A percentile compares a stretch with the other conserved stretches of the same genome.
These are phyloP conservation scores for Arabidopsis hybrid DNA, from an alignment of 441 rosid genomes.

Conservation along the genomic window DNA sequence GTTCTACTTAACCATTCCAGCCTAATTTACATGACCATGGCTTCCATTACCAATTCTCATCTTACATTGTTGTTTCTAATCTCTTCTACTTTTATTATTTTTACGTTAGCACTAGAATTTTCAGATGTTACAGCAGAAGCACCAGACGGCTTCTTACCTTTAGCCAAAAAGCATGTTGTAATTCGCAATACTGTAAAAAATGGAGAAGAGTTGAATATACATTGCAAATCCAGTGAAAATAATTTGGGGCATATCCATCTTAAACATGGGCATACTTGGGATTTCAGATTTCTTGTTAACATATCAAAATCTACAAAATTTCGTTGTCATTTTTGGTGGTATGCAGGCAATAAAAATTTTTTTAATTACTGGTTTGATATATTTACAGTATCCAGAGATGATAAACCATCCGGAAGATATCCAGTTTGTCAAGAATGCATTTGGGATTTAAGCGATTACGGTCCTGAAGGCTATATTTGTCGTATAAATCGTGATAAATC, in stretches of 20 bases:
- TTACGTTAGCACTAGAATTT: background rate
- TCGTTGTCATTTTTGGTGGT: constrained; percentile 11
- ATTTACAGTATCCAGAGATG: constrained; percentile 27
- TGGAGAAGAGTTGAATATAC: background rate
- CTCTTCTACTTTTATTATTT: background rate
- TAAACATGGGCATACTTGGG: background rate
- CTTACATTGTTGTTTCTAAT: constrained; percentile 9
- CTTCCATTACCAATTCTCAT: constrained; percentile 5
- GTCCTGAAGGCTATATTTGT: background rate
- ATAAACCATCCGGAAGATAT: background rate
- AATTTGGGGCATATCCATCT: constrained; percentile 23
- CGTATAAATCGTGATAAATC: constrained; percentile 2
- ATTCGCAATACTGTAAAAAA: background rate
- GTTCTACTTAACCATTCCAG: background rate
- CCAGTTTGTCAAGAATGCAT: constrained; percentile 17
- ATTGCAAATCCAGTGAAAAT: constrained; percentile 30
- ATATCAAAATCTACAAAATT: background rate
- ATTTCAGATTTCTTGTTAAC: constrained; percentile 31
- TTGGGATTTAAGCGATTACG: background rate
- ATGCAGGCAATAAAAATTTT: background rate
- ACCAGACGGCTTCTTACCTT: constrained; percentile 3
- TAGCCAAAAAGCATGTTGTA: constrained; percentile 23
- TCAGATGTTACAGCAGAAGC: background rate
- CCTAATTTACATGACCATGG: constrained; percentile 9
- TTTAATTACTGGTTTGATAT: constrained; percentile 4